Evolutionary conservation across 306 rosid species (phyloP).

Genomic region (Cucumis cinereus): DNA sequence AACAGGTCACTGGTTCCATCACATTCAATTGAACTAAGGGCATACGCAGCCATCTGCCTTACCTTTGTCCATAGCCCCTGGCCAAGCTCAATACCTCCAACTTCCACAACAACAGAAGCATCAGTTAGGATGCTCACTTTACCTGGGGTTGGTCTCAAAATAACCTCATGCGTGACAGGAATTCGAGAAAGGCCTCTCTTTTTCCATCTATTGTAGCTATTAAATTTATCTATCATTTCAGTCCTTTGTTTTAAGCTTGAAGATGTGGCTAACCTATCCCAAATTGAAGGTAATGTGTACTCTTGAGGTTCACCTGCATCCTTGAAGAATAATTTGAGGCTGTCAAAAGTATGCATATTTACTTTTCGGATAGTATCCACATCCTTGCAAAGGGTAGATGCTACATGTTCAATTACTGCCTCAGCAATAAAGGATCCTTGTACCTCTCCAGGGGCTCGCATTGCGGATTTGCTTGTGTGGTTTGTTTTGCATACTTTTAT

Average conservation of each 20-base stretch:
- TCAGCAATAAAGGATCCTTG: constrained; percentile 93
- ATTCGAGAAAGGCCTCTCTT: constrained; percentile 80
- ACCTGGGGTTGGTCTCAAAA: constrained; percentile 56
- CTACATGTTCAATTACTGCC: constrained; percentile 72
- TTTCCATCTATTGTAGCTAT: constrained; percentile 48
- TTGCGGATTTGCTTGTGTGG: constrained; percentile 63
- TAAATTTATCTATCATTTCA: constrained; percentile 45
- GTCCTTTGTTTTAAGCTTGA: constrained; percentile 43
- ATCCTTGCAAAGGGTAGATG: constrained; percentile 56
- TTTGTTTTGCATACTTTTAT: constrained; percentile 83
- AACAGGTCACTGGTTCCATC: constrained; percentile 28
- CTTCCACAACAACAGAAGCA: constrained; percentile 74
- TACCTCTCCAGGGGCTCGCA: constrained; percentile 85
- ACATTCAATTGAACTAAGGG: constrained; percentile 48
- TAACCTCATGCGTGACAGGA: constrained; percentile 36
- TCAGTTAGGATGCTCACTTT: constrained; percentile 64
- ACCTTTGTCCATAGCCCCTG: constrained; percentile 99
- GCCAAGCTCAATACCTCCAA: constrained; percentile 89
- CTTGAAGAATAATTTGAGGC: constrained; percentile 44
- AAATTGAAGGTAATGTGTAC: constrained; percentile 70
- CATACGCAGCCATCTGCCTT: constrained; percentile 74
- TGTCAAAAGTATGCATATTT: constrained; percentile 59
- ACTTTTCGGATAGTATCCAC: constrained; percentile 58
- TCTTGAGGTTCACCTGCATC: constrained; percentile 52
- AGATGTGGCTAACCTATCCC: constrained; percentile 54